Base-by-base conservation (phyloP, 805 yeast genomes). In the Ogataea pignaliae region DNA sequence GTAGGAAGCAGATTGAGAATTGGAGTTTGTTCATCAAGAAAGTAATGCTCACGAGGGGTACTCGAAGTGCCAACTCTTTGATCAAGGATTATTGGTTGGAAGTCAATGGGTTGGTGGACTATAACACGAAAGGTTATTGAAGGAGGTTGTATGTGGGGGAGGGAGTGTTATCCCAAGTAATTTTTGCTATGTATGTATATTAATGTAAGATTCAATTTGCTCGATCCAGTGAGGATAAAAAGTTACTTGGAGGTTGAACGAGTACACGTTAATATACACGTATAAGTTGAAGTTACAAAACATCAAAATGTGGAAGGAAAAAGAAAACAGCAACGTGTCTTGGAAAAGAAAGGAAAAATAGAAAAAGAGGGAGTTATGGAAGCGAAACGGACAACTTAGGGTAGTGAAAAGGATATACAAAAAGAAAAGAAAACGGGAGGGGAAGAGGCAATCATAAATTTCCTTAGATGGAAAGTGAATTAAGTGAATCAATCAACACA, bases 71-170 rank as follows among this genome's bases (percentile, higher is more conserved):
- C 2, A 73, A 78, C 40, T 71, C 66, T 26, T 69, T 80, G 1
- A 65, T 85, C 11, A 75, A 79, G 44, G 76, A 73, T 41, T 80
- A 83, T 62, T 85, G 90, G 90, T 62, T 83, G 17, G 71, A 73
- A 28, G 68, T 72, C 18, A 83, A 82, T 49, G 83, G 84, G 1
- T 59, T 79, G 41, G 61, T 72, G 5, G 77, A 76, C 43, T 77
- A 65, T 44, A 51, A 45, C 38, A 13, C 39, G n/a, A 30, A 21
- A 21, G 7, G 30, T 14, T 10, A 11, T 18, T 35, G 37, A 35
- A 10, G 15, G 26, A 21, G 26, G 7, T 21, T 4, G 26, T 21
- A 21, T 8, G 4, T 31, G 34, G 34, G 34, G 26, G 26, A 5
- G 26, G 26, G 26, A 5, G 7, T 21, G 26, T 21, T 21, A 21